Conservation (phyloP, 2,329 filamentous ascomycete genomes). For the Trichophyton equinum region DNA sequence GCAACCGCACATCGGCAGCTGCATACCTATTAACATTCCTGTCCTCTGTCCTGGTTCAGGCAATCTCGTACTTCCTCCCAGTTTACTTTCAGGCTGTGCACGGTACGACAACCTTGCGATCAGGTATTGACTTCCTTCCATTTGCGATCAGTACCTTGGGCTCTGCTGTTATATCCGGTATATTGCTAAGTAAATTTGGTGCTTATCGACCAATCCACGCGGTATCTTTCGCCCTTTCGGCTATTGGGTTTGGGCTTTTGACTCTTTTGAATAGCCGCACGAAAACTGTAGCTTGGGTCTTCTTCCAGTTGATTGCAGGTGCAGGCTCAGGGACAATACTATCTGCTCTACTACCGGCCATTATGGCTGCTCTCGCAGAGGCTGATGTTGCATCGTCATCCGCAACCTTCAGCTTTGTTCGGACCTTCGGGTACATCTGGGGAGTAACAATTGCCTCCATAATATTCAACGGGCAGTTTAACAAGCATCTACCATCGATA, state of each 20-base stretch:
- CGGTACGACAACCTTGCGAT: constrained; percentile 26
- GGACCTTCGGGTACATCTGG: constrained; percentile 24
- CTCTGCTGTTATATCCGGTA: constrained; percentile 18
- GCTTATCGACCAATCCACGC: constrained; percentile 25
- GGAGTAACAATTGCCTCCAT: constrained; percentile 21
- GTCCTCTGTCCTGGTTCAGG: neutral
- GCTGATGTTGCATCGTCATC: constrained; percentile 19
- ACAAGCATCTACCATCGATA: constrained; percentile 10
- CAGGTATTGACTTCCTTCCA: constrained; percentile 24
- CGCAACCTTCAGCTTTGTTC: constrained; percentile 21
- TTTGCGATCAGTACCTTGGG: constrained; percentile 13
- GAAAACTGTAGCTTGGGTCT: constrained; percentile 29
- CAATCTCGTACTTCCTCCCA: constrained; percentile 17
- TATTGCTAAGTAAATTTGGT: constrained; percentile 20
- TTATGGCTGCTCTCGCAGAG: constrained; percentile 28
- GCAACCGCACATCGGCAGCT: neutral
- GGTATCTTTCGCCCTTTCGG: constrained; percentile 26
- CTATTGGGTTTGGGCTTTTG: constrained; percentile 33
- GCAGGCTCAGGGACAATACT: constrained; percentile 35
- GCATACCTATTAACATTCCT: neutral
- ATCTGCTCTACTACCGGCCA: constrained; percentile 33
- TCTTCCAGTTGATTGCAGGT: constrained; percentile 32
- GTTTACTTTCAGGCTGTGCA: constrained; percentile 35
- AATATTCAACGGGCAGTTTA: constrained; percentile 22
- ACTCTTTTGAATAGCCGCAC: constrained; percentile 29